Base-by-base conservation (phyloP, 768 basidiomycete species). In the Podaxis sp. region DNA sequence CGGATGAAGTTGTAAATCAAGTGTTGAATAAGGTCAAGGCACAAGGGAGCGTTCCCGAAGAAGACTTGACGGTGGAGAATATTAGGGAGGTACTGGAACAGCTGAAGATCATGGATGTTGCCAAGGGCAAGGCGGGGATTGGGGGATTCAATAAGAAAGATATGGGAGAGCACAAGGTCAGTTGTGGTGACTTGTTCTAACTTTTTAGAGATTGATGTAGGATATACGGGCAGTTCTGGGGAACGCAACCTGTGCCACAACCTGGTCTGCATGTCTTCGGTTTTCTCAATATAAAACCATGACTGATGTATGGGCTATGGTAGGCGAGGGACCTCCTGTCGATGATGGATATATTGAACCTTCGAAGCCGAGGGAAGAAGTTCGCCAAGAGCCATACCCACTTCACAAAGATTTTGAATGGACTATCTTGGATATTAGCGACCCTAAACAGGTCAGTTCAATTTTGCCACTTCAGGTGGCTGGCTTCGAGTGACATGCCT, bases 171-270 rank as follows among this genome's bases (percentile, higher is more conserved):
- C 94, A 97, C 72, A 96, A 96, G 81, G 95, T 93, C 67, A 59
- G 57, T 56, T 12, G 4, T 57, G 61, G 28, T 6, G 44, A 2
- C 19, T 19, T 8, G 7, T 55, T 46, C 48, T n/a, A 9, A 19
- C 52, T 9, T 36, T 15, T 54, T 28, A 3, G 22, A 11, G 17
- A 24, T 52, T 64, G 36, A 63, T 57, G 49, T 46, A 54, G 42
- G 52, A 57, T 36, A 24, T 67, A 44, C 61, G 11, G 63, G 24
- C 69, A 94, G 95, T 99, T 99, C 77, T 99, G 97, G 97, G 86
- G 81, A 38, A 99, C 96, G 5, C 97, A 99, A 74, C 97, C 97
- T 2, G 97, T 99, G 6, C 92, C 94, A n/a, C 93, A 95, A 70
- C 75, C 86, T 60, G 91, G 92, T 87, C 69, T 68, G 74, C 58